Conservation (phyloP, 176 grass and related monocot genomes). For the Dendrocalamus sinicus region DNA sequence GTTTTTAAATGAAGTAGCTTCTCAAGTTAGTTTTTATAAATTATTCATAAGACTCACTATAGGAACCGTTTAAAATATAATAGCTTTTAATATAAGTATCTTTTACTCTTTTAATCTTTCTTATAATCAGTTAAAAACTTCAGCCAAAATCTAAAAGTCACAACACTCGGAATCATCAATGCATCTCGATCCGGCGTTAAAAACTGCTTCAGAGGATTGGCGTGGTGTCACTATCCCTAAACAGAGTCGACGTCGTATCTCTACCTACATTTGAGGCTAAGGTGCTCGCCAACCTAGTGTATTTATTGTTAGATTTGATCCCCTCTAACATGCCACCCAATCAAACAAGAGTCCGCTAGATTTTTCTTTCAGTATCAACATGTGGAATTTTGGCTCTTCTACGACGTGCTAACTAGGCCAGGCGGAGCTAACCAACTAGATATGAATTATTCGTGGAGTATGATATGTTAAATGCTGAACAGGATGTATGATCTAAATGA, state of each 20-base stretch:
- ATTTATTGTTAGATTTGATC: conserved; percentile 39
- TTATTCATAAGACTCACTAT: too few species aligned
- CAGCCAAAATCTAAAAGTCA: rapidly evolving
- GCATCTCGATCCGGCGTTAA: conserved; percentile 30
- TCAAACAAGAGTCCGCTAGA: neutral
- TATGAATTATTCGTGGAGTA: conserved; percentile 13
- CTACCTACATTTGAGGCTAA: conserved; percentile 53
- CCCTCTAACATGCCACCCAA: neutral
- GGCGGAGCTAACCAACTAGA: too few species aligned
- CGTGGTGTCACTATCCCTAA: conserved; percentile 24
- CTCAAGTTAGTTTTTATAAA: too few species aligned
- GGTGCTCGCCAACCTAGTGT: conserved; percentile 36
- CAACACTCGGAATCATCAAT: neutral
- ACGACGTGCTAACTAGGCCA: neutral
- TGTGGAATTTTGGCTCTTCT: neutral
- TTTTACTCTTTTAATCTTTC: too few species aligned
- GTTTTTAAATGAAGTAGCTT: too few species aligned
- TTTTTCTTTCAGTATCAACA: neutral
- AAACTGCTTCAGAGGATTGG: conserved; percentile 5
- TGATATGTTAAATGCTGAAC: neutral
- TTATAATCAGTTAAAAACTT: too few species aligned
- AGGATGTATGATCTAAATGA: neutral
- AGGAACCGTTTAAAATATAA: too few species aligned
- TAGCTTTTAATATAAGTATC: too few species aligned
- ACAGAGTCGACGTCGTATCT: conserved; percentile 21